Evolutionary conservation across 495 filamentous ascomycete species (phyloP).

Genomic region (Immersiella caudata): DNA sequence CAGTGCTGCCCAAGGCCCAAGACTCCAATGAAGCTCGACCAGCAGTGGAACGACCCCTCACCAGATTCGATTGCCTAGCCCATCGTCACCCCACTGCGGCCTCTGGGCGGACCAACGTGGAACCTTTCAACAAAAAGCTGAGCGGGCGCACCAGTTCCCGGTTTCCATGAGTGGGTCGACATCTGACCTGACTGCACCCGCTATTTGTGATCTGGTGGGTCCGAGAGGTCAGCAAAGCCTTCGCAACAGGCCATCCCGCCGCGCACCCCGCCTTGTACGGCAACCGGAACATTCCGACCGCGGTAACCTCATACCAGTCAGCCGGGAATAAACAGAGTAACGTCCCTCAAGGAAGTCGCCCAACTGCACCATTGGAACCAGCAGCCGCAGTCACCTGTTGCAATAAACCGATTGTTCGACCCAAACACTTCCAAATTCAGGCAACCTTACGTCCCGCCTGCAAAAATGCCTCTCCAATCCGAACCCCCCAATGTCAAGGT

Average conservation of each 20-base stretch:
- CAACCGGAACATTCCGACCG: background rate
- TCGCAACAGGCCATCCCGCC: background rate
- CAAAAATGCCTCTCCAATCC: background rate
- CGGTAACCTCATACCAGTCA: background rate
- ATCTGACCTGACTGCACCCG: background rate
- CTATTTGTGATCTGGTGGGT: background rate
- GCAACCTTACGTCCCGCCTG: background rate
- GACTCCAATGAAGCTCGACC: too few relatives aligned
- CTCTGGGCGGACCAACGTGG: background rate
- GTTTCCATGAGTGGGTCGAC: background rate
- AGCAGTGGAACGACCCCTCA: background rate
- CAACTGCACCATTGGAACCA: background rate
- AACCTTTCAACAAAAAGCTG: background rate
- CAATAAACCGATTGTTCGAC: background rate
- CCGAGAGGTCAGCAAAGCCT: background rate
- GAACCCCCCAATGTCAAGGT: background rate
- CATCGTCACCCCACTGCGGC: background rate
- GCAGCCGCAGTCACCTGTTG: background rate
- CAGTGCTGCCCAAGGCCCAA: background rate
- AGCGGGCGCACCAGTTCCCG: background rate
- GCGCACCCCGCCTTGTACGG: background rate
- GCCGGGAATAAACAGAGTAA: background rate
- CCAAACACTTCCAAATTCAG: background rate
- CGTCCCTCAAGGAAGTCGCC: background rate
- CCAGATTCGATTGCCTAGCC: background rate